These are phyloP conservation scores for Phytophthora rubi DNA, from an alignment of 352 stramenopile genomes.

Conservation along the genomic window DNA sequence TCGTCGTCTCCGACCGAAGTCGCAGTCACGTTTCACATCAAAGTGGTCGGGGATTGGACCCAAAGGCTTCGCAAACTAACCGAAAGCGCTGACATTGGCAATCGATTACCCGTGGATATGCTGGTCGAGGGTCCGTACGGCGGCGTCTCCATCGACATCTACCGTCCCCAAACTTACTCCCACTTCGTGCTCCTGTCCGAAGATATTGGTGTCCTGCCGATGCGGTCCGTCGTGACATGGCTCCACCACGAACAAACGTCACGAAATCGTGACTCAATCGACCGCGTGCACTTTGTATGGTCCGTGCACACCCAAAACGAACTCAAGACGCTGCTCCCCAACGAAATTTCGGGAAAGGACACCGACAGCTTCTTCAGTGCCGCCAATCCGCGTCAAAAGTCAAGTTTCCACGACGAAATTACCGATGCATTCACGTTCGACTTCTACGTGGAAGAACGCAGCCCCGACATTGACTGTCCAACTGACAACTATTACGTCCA, in stretches of 20 bases:
- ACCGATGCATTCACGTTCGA: not conserved
- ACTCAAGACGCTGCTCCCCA: not conserved
- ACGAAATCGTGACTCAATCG: not conserved
- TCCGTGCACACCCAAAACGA: not conserved
- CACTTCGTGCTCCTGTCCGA: not conserved
- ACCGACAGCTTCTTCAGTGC: not conserved
- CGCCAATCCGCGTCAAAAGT: not conserved
- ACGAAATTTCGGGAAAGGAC: not conserved
- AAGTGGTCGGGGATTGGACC: conserved; percentile 60
- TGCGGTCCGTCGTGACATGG: not conserved
- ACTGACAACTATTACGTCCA: conserved; percentile 3
- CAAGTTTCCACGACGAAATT: not conserved
- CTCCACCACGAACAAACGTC: not conserved
- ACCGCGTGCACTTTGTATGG: not conserved
- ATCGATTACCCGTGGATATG: conserved; percentile 18
- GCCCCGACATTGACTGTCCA: not conserved
- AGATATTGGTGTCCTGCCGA: not conserved
- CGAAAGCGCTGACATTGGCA: not conserved
- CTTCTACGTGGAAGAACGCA: not conserved
- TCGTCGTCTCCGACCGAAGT: conserved; percentile 62
- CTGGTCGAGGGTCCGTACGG: conserved; percentile 44
- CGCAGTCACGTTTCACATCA: conserved; percentile 59
- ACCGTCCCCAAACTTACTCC: conserved; percentile 36
- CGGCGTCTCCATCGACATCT: conserved; percentile 39
- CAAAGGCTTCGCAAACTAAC: conserved; percentile 31